Evolutionary conservation across 225 moss, liverwort and hornwort genomes (phyloP), one percentile per base, ranked within the genome.

Genomic region (Polytrichum formosum): DNA sequence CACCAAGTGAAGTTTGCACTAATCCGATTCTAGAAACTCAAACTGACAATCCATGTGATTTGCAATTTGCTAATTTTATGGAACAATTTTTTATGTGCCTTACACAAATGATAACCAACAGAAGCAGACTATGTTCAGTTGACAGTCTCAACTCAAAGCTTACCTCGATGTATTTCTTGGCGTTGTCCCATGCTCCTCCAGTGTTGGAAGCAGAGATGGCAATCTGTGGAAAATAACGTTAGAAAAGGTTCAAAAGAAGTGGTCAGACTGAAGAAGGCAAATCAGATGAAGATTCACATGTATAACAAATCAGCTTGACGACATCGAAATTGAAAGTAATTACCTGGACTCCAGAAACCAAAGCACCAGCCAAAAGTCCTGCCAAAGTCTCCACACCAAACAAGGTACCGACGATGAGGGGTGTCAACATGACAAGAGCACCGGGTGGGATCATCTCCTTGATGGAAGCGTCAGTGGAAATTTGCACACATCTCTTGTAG

Each of bases 361-460:
- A 70, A 6, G 95, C 91, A 23, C 95, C 95, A 1, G 95, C 95
- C 79, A 96, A 70, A 28, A 96, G 78, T 1, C 95, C 95, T 0
- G 95, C 84, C 4, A 96, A 77, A 0, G 93, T 93, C 77, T 93
- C 85, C 54, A 96, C 91, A 21, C 95, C 95, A 46, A 96, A 96
- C 33, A 96, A 75, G 1, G 84, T 91, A 17, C 95, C 95, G 19
- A 93, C 92, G 28, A 96, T 86, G 37, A 96, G 72, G 19, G 95
- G 95, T 6, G 91, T 79, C 23, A 96, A 80, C 91, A 96, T 96
- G 54, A 96, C 95, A 2, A 96, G 84, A 6, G 91, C 86, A 33
- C 95, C 95, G 46, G 95, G 95, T 20, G 95, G 91, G 26, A 92
- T 92, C 95, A 95, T 95, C 67, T 95, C 95, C 89, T 79, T 91